phyloP scores from a whole-genome alignment of 768 basidiomycete species.

The Postia placenta region DNA sequence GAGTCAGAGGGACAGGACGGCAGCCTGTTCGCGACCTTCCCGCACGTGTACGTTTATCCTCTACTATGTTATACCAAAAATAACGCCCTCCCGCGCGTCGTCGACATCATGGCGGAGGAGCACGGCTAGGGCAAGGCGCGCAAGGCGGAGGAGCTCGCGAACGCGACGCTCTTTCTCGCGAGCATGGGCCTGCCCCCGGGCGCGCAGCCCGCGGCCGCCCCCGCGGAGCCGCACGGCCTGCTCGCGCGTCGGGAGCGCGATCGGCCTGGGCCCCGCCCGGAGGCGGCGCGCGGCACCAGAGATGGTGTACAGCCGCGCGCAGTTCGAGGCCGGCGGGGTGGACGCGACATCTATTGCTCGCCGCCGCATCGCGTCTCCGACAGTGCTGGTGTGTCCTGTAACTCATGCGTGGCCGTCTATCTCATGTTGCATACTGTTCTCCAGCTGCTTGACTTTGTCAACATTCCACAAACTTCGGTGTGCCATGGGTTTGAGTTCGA shows the following conservation, averaged over 20 bases:
- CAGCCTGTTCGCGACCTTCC: conserved; percentile 42
- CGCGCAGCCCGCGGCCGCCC: conserved; percentile 22
- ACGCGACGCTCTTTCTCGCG: conserved; percentile 60
- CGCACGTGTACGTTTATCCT: conserved; percentile 41
- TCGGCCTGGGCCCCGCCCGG: conserved; percentile 12
- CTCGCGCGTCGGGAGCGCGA: conserved; percentile 19
- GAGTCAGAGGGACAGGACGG: too few relatives aligned
- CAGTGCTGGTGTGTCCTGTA: too few relatives aligned
- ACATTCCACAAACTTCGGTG: too few relatives aligned
- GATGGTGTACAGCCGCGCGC: conserved; percentile 40
- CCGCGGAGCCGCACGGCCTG: conserved; percentile 15
- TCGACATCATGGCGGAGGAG: conserved; percentile 88
- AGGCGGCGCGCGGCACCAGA: conserved; percentile 18
- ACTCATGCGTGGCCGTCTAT: too few relatives aligned
- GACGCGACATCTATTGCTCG: too few relatives aligned
- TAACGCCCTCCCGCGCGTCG: conserved; percentile 74
- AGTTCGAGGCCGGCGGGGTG: conserved; percentile 48
- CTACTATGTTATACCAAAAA: conserved; percentile 13
- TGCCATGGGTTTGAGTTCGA: too few relatives aligned
- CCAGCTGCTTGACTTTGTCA: too few relatives aligned
- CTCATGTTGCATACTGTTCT: too few relatives aligned
- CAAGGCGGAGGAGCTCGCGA: conserved; percentile 51
- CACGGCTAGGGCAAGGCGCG: conserved; percentile 66
- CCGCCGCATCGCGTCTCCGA: too few relatives aligned
- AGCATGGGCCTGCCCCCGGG: conserved; percentile 81